Base-by-base conservation (phyloP, 768 basidiomycete species). In the Lactarius hengduanensis region DNA sequence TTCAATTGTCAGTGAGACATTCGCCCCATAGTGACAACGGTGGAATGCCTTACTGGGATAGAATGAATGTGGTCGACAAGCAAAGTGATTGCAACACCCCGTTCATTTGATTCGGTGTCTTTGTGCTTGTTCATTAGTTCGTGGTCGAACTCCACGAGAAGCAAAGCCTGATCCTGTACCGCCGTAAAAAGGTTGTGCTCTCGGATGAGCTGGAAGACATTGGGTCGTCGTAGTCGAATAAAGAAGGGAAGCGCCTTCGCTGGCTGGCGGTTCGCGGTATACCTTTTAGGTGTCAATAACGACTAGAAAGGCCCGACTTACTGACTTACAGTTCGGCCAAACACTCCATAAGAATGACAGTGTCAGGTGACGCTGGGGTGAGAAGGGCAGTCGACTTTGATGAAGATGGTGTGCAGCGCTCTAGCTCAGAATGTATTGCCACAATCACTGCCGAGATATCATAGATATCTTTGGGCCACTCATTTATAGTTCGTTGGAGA, bases 61-160 rank as follows among this genome's bases (percentile, higher is more conserved):
- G 96, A 96, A 74, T 98, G 92, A 0, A 92, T 91, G 73, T 98
- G 94, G 69, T 98, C 89, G 18, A 98, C 95, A 32, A 99, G 82
- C 62, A 99, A 73, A 38, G 83, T 83, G 66, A 98, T 94, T 0
- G 95, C 95, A 43, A 89, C 85, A 41, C 93, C 92, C 64, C 87
- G 78, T 8, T 75, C 76, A 57, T 77, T 77, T 36, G 79, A 75
- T 34, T 77, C 76, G 0, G 80, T 82, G 7, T 76, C 75, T 69
- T 80, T 80, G 65, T 71, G 80, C 73, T 83, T 84, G 70, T 85
- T 84, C 77, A 86, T 85, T 36, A 96, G 79, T 74, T 96, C 93
- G 64, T 92, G 88, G 72, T 98, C 96, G 68, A 98, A 98, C 73
- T 98, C 94, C 15, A 99, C 90, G 2, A 99, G 85, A 13, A 94